Conservation (phyloP, 768 basidiomycete genomes). For the Scleroderma citrinum region DNA sequence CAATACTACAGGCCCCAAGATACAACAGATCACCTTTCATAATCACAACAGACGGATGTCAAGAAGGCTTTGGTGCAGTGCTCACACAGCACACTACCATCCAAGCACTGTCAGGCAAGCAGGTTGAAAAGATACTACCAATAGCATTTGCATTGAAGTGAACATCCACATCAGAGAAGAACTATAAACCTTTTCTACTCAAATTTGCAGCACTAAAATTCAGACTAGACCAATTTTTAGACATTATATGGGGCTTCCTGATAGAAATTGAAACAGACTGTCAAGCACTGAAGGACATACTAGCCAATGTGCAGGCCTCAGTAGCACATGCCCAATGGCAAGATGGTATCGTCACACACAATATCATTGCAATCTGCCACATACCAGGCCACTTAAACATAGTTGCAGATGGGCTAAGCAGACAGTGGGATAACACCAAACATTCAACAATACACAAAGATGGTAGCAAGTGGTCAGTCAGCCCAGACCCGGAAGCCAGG, state of each 20-base stretch:
- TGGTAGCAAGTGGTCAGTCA: too few relatives aligned
- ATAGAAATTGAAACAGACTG: slow-evolving; percentile 26
- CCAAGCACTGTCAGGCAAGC: background rate
- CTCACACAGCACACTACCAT: slow-evolving; percentile 9
- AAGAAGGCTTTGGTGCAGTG: slow-evolving; percentile 14
- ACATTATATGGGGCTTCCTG: slow-evolving; percentile 25
- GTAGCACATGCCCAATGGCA: slow-evolving; percentile 2
- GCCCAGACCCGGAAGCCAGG: too few relatives aligned
- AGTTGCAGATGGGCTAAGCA: too few relatives aligned
- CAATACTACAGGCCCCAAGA: slow-evolving; percentile 8
- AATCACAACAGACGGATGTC: slow-evolving; percentile 17
- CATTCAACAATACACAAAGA: too few relatives aligned
- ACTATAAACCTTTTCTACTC: slow-evolving; percentile 29
- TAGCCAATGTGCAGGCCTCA: slow-evolving; percentile 15
- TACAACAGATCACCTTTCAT: slow-evolving; percentile 14
- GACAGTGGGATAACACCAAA: too few relatives aligned
- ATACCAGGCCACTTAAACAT: too few relatives aligned
- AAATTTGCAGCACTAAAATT: slow-evolving; percentile 36
- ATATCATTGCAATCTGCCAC: too few relatives aligned
- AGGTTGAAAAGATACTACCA: background rate
- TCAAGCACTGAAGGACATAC: slow-evolving; percentile 16
- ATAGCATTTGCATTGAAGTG: slow-evolving; percentile 26
- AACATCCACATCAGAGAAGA: slow-evolving; percentile 25
- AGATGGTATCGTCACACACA: too few relatives aligned
- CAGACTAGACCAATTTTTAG: slow-evolving; percentile 25